These are phyloP conservation scores for Xerocomus nothofagi DNA, from an alignment of 1,284 basidiomycete genomes.

Conservation along the genomic window DNA sequence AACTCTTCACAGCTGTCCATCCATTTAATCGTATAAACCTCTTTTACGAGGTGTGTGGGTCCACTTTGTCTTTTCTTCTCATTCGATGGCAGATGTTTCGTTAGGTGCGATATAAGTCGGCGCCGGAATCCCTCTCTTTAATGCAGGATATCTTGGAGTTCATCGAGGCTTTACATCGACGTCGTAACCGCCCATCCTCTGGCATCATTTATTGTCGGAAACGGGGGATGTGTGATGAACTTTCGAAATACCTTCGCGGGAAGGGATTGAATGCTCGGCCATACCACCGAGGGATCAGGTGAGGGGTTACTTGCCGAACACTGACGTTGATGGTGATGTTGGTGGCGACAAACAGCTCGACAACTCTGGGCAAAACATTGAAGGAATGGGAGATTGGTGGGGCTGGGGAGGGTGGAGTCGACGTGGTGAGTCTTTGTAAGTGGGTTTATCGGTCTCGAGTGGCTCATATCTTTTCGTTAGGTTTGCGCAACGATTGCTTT, in stretches of 20 bases:
- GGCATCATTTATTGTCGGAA: slow-evolving; percentile 83
- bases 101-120: slow-evolving; percentile 62
- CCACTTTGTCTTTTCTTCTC: not conserved
- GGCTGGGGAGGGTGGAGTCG: slow-evolving; percentile 49
- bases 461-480: slow-evolving; percentile 35
- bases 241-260: slow-evolving; percentile 59
- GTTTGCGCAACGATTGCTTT: slow-evolving; percentile 76
- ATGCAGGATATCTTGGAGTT: slow-evolving; percentile 69
- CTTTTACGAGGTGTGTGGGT: slow-evolving; percentile 66
- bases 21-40: slow-evolving; percentile 82
- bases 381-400: slow-evolving; percentile 63
- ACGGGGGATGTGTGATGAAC: slow-evolving; percentile 63
- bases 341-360: slow-evolving; percentile 37
- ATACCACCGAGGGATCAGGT: slow-evolving; percentile 74
- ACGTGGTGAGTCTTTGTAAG: slow-evolving; percentile 55
- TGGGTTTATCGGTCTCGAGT: not conserved
- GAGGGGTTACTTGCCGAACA: slow-evolving; percentile 13
- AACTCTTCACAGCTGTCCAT: slow-evolving; percentile 65
- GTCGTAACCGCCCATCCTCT: slow-evolving; percentile 60
- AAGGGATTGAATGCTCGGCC: slow-evolving; percentile 69
- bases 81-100: not conserved
- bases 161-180: slow-evolving; percentile 58
- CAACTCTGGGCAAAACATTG: slow-evolving; percentile 58
- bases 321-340: not conserved
- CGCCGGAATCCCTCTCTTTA: slow-evolving; percentile 47